phyloP scores from a whole-genome alignment of 2,329 filamentous ascomycete genomes.

The Beauveria pseudobassiana region DNA sequence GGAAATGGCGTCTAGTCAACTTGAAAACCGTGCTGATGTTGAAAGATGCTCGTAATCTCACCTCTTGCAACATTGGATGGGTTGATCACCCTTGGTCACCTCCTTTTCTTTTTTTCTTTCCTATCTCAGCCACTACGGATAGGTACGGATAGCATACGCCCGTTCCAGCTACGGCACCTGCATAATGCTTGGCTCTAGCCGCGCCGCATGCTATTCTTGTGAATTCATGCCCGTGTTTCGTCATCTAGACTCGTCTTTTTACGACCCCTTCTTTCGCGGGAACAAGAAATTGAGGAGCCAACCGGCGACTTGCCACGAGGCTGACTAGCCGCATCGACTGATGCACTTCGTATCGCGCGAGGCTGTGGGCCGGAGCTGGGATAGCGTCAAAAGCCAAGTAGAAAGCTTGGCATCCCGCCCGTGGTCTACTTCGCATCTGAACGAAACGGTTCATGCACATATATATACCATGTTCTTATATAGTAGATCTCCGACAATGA shows the following conservation, averaged over 20 bases:
- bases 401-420: not conserved
- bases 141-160: not conserved
- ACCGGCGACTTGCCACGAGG: not conserved
- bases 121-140: too few species aligned
- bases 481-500: too few species aligned
- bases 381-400: slow-evolving; percentile 5
- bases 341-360: not conserved
- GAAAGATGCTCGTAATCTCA: not conserved
- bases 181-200: not conserved
- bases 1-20: not conserved
- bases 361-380: not conserved
- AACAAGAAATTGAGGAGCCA: too few species aligned
- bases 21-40: not conserved
- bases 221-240: not conserved
- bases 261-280: too few species aligned
- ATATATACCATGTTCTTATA: too few species aligned
- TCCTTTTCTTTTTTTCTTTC: not conserved
- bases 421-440: too few species aligned
- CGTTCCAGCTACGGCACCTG: not conserved
- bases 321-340: slow-evolving; percentile 3
- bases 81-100: not conserved
- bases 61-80: not conserved
- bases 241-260: too few species aligned
- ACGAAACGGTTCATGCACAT: too few species aligned
- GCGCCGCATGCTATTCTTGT: not conserved